Base-by-base conservation (phyloP, 2,329 filamentous ascomycete genomes). In the Ophiosphaerella narmari region DNA sequence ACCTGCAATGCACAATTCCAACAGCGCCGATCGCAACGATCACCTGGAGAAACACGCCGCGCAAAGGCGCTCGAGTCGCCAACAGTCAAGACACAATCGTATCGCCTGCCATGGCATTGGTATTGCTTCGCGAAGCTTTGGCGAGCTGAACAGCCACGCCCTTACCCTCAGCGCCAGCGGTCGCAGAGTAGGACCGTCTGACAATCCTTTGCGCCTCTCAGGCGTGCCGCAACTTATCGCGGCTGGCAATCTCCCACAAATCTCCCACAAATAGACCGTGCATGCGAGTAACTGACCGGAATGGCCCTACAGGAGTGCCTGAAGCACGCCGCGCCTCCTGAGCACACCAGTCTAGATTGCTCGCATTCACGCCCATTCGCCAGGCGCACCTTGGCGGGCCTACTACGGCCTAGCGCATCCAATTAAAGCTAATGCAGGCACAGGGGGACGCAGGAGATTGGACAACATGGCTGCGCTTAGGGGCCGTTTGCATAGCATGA, bases 341-440 rank as follows among this genome's bases (percentile, higher is more conserved):
- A 50, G 40, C 54, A 42, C 56, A 55, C 46, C n/a, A 41, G 52
- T 18, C 43, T 46, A 52, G 62, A 55, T 56, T 52, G 46, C 54
- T 7, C n/a, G 7, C 26, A 11, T 38, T n/a, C 13, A 13, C 18
- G 31, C 40, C 42, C 34, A 66, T 65, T 63, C 49, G 63, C 23
- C 23, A 23, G 21, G 11, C 2, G 5, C 5, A n/a, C 7, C 8
- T 37, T 41, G 18, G 29, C 23, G 23, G 32, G 34, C 41, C 36
- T n/a, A 35, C 42, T 29, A 31, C 5, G 39, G 48, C 34, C 34
- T 54, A 49, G 55, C 34, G 39, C 16, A 14, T 7, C 3, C 33
- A 33, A 37, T 48, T 26, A 36, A 46, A 36, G 38, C 53, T 63
- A 60, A 47, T 52, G 63, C 63, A 67, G 60, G 62, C 60, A 67